Conservation (phyloP, 2,329 filamentous ascomycete species). For the Rutstroemia sp. region DNA sequence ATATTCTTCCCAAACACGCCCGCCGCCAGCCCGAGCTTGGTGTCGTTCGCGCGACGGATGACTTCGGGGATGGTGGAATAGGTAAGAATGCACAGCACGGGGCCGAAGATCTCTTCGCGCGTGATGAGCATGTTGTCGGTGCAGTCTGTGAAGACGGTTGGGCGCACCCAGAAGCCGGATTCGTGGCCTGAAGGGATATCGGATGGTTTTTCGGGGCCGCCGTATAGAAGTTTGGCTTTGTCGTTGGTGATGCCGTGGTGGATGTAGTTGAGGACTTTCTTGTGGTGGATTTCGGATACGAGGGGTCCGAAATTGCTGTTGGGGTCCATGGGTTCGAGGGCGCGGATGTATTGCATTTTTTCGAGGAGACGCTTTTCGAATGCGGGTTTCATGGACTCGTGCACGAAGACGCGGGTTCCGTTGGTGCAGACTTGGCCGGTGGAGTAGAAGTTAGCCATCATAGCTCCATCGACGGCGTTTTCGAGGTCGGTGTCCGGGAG, state of each 20-base stretch:
- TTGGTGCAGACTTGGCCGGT: constrained; percentile 91
- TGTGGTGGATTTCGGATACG: constrained; percentile 64
- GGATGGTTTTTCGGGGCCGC: constrained; percentile 53
- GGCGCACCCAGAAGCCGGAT: constrained; percentile 75
- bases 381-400: constrained; percentile 50
- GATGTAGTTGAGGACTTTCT: constrained; percentile 76
- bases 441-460: constrained; percentile 93
- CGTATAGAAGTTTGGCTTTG: constrained; percentile 65
- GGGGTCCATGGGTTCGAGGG: constrained; percentile 65
- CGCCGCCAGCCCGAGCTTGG: constrained; percentile 70
- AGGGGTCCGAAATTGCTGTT: constrained; percentile 79
- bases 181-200: constrained; percentile 30
- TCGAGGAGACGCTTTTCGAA: constrained; percentile 65
- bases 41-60: constrained; percentile 66
- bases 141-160: constrained; percentile 82
- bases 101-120: constrained; percentile 81
- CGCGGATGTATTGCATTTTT: constrained; percentile 62
- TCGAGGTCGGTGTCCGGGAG: constrained; percentile 73
- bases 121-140: constrained; percentile 74
- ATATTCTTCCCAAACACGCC: constrained; percentile 76
- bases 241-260: constrained; percentile 66
- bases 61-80: constrained; percentile 66
- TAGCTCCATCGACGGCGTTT: constrained; percentile 77
- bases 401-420: constrained; percentile 81
- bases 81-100: constrained; percentile 73